Evolutionary conservation across 129 eudicot species (phyloP), one percentile per base, ranked within the genome.

Genomic region (Arctium minus): DNA sequence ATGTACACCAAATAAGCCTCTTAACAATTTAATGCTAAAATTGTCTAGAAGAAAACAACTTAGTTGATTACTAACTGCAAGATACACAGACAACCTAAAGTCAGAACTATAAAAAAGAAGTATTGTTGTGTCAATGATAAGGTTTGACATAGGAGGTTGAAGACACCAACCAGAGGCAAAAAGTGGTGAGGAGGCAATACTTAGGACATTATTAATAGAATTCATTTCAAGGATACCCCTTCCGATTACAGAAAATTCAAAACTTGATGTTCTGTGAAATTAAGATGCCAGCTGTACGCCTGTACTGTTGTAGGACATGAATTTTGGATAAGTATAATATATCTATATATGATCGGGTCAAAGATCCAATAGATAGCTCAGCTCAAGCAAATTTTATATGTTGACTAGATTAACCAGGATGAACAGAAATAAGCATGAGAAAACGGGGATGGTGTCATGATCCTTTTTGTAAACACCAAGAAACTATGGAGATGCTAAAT

Each of bases 71-170:
- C 35, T 72, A 70, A 50, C 39, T 50, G 53, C 72, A 27, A 44
- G 27, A 80, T 53, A 31, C 46, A 80, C 69, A 48, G 38, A 48
- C 12, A 80, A 29, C 44, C 71, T 78, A 39, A 44, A 78, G 60
- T 31, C 68, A 65, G 75, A 79, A 69, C 75, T 3, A 38, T 8
- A 39, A 37, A 35, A 80, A 31, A 22, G 27, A 53, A 1, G 31
- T 13, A 18, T 15, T 44, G 53, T 9, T 44, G 53, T 44, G 9
- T 44, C 53, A 10, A 46, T 46, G 56, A 46, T 46, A 46, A 46
- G 56, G 56, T 46, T 46, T 46, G 56, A 46, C 56, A 46, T 46
- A 46, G 56, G 11, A 46, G 56, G 17, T 46, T 46, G 56, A 46
- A 46, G 56, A 46, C 56, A 46, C 15, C 56, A 46, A 46, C 56